A percentile compares a stretch with the other conserved stretches of the same genome.
Conservation (phyloP, 108 stramenopile species). For the Nannochloropsis gaditana region DNA sequence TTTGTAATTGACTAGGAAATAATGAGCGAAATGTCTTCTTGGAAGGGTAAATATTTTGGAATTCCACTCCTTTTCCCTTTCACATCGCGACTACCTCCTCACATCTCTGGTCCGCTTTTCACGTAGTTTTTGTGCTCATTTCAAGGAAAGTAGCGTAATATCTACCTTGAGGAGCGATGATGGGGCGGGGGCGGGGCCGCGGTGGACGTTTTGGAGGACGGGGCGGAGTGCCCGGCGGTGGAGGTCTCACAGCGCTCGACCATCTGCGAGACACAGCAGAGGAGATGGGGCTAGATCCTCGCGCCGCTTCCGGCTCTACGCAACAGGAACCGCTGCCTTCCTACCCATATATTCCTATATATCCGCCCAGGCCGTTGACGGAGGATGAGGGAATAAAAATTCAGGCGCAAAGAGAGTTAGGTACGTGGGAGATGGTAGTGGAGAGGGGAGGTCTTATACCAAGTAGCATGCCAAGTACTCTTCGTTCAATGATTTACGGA, state of each 20-base stretch:
- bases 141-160: too few relatives aligned
- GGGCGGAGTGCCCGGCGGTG: neutral
- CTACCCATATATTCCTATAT: neutral
- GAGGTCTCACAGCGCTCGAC: neutral
- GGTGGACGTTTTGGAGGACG: neutral
- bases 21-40: too few relatives aligned
- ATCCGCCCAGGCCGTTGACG: neutral
- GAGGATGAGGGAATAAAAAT: neutral
- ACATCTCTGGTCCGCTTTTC: too few relatives aligned
- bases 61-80: too few relatives aligned
- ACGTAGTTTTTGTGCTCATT: too few relatives aligned
- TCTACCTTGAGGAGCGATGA: neutral
- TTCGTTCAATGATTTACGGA: neutral
- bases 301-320: neutral
- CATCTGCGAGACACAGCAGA: neutral
- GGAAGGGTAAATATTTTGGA: too few relatives aligned
- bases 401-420: neutral
- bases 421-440: neutral
- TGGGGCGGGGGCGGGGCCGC: neutral
- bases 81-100: too few relatives aligned
- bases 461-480: neutral
- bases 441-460: neutral
- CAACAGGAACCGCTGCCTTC: neutral
- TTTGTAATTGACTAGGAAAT: too few relatives aligned
- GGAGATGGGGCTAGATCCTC: neutral